Evolutionary conservation across 306 rosid genomes (phyloP).

Genomic region (Fragaria vesca): DNA sequence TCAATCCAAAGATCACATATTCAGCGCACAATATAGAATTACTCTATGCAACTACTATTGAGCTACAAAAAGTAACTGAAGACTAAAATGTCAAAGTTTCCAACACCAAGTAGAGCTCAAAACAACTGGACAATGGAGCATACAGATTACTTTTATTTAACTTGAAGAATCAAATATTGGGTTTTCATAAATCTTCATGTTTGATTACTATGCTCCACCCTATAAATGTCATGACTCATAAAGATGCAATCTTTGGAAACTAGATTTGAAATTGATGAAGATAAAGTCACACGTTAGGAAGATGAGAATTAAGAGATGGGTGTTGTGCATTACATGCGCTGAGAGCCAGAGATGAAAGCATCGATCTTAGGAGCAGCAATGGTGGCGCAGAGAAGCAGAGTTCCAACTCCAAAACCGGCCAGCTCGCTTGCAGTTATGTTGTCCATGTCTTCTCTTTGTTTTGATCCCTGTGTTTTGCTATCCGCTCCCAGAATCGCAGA

Average conservation of each 20-base stretch:
- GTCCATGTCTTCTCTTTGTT: constrained; percentile 41
- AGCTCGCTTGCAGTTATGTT: constrained; percentile 76
- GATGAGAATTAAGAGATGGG: not conserved
- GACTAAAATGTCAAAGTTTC: not conserved
- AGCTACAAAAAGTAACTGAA: not conserved
- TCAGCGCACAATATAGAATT: not conserved
- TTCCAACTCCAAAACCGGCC: constrained; percentile 84
- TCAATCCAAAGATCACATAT: constrained; percentile 1
- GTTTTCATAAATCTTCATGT: not conserved
- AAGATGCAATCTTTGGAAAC: not conserved
- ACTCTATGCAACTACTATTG: not conserved
- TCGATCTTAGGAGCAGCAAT: constrained; percentile 82
- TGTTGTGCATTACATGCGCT: constrained; percentile 52
- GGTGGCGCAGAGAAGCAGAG: constrained; percentile 74
- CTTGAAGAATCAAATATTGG: not conserved
- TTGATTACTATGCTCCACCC: not conserved
- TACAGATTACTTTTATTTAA: not conserved
- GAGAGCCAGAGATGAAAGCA: constrained; percentile 77
- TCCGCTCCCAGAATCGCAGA: not conserved
- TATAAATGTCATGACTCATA: not conserved
- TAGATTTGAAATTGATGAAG: not conserved
- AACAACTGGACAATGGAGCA: not conserved
- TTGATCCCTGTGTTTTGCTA: not conserved
- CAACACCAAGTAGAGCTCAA: not conserved
- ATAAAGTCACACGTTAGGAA: not conserved